phyloP scores from a whole-genome alignment of 352 stramenopile species.

The Globisporangium barbulae region DNA sequence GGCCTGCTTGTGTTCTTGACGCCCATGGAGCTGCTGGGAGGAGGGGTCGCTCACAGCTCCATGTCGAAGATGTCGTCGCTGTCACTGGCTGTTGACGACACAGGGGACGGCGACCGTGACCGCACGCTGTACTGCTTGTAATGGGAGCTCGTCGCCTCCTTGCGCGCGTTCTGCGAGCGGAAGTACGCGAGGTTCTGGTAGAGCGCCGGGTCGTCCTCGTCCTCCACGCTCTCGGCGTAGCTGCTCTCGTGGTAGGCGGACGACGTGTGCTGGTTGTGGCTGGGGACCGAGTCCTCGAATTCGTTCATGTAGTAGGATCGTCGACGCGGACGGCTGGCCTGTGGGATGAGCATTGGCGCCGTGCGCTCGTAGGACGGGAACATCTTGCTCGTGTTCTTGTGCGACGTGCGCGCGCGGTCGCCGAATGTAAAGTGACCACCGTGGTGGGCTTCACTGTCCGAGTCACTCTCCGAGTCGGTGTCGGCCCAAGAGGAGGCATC shows the following conservation, averaged over 20 bases:
- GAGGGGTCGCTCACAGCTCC: conserved; percentile 42
- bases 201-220: conserved; percentile 61
- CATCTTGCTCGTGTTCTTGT: conserved; percentile 15
- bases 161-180: conserved; percentile 40
- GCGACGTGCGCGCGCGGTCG: not conserved
- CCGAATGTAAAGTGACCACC: conserved; percentile 14
- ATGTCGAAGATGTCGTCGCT: conserved; percentile 66
- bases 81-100: not conserved
- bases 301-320: conserved; percentile 19
- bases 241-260: conserved; percentile 5
- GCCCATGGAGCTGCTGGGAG: not conserved
- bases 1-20: not conserved
- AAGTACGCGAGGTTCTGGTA: conserved; percentile 73
- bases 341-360: conserved; percentile 54
- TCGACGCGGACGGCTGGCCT: conserved; percentile 13
- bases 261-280: conserved; percentile 5
- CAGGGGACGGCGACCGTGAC: conserved; percentile 10
- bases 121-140: conserved; percentile 3
- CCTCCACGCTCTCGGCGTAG: conserved; percentile 28
- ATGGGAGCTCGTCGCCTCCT: conserved; percentile 8
- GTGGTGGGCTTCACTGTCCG: conserved; percentile 14
- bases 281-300: conserved; percentile 19
- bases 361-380: conserved; percentile 26
- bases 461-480: conserved; percentile 49
- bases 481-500: conserved; percentile 54